Base-by-base conservation (phyloP, 192 early-diverging fungal species). In the Geranomyces variabilis region DNA sequence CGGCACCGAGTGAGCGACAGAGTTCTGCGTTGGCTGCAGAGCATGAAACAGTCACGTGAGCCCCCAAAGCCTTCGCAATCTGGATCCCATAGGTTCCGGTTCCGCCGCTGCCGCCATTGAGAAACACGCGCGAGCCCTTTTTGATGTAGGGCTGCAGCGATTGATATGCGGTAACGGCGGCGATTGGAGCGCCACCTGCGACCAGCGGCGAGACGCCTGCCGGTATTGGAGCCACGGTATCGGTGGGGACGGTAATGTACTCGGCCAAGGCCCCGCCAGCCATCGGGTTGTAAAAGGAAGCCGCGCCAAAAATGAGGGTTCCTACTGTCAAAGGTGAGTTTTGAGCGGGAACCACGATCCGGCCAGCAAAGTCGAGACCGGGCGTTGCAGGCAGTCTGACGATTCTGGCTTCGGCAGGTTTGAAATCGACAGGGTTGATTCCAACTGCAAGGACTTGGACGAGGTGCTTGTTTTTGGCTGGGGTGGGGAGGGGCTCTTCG, bases 91-190 rank as follows among this genome's bases (percentile, higher is more conserved):
- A 80, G n/a, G 87, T 51, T 0, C 90, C 90, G 46, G 90, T 89
- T 36, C 90, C 90, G 53, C 90, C 90, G 41, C 90, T 90, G 71
- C 90, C 90, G 57, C 90, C 90, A 26, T 90, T 88, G 41, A 91
- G 81, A 0, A 91, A 67, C 19, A 91, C 87, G 58, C 81, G 80
- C 22, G 86, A 75, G 3, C 87, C 90, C 15, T 75, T 43, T 34
- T 76, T 63, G 34, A 88, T 79, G 63, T 87, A 82, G 13, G 88
- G 87, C 33, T 88, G 82, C 0, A 83, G 65, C 19, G 90, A 87
- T 34, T 90, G 82, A 61, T 30, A 77, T 21, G 73, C 83, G 13
- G 81, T 81, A 15, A 77, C 24, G 4, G 73, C 90, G 30, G 90
- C 90, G 2, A 91, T 66, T 2, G 90, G 88, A 21, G 91, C 62